phyloP scores from a whole-genome alignment of 768 basidiomycete species.

The Lactarius hengduanensis region DNA sequence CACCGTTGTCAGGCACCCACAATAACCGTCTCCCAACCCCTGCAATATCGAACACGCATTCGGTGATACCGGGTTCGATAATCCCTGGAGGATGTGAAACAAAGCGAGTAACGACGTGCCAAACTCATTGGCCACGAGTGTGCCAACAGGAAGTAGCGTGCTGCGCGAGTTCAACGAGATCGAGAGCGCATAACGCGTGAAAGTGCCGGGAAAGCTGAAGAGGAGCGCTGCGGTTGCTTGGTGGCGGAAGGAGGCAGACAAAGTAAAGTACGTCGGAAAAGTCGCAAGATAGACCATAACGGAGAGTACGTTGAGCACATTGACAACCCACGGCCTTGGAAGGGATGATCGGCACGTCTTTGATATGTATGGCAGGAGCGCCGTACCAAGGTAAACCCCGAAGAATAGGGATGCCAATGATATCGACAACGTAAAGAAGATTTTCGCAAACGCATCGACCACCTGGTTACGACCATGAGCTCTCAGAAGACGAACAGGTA shows the following conservation, averaged over 20 bases:
- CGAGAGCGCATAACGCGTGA: constrained; percentile 80
- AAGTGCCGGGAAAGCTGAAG: constrained; percentile 85
- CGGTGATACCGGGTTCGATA: constrained; percentile 42
- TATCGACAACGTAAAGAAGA: constrained; percentile 73
- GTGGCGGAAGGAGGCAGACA: constrained; percentile 66
- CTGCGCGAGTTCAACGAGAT: constrained; percentile 63
- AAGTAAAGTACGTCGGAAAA: constrained; percentile 74
- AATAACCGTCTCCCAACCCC: constrained; percentile 88
- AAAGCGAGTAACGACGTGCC: constrained; percentile 83
- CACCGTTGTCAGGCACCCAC: constrained; percentile 92
- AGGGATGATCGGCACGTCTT: constrained; percentile 43
- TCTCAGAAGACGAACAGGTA: not conserved
- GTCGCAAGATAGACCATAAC: constrained; percentile 71
- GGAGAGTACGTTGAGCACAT: constrained; percentile 50
- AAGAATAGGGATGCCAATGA: constrained; percentile 75
- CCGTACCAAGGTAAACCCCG: constrained; percentile 61
- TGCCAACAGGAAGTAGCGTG: constrained; percentile 70
- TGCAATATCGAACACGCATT: constrained; percentile 71
- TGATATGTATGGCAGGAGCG: constrained; percentile 44
- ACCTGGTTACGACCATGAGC: constrained; percentile 49
- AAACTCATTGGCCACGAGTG: constrained; percentile 68
- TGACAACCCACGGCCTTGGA: constrained; percentile 41
- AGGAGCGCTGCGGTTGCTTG: constrained; percentile 84
- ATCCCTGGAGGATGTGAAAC: constrained; percentile 69
- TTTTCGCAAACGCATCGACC: constrained; percentile 81